Evolutionary conservation across 2,329 filamentous ascomycete genomes (phyloP).

Genomic region (Didymella pinodella): DNA sequence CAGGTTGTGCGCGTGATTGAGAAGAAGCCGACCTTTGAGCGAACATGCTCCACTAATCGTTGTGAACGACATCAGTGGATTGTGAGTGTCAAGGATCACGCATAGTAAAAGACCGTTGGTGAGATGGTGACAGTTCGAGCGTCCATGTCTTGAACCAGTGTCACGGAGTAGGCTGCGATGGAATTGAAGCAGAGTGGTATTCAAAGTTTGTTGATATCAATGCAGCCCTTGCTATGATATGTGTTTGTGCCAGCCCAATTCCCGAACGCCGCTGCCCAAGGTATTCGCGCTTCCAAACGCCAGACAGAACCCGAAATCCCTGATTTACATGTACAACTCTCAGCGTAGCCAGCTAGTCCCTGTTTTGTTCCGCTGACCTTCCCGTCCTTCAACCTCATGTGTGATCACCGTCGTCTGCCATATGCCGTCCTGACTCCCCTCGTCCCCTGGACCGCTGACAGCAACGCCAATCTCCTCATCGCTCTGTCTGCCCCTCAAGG

Average conservation of each 20-base stretch:
- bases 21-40: too few species aligned
- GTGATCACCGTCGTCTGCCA: conserved; percentile 16
- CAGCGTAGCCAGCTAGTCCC: conserved; percentile 8
- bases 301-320: not conserved
- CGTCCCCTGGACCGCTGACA: not conserved
- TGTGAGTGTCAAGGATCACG: too few species aligned
- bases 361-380: not conserved
- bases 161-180: too few species aligned
- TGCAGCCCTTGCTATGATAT: not conserved
- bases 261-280: conserved; percentile 6
- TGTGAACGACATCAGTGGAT: too few species aligned
- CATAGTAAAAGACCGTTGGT: too few species aligned
- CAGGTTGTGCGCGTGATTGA: too few species aligned
- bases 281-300: conserved; percentile 14
- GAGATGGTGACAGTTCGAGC: too few species aligned
- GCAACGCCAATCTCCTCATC: conserved; percentile 13
- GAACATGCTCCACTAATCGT: too few species aligned
- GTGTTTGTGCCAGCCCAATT: not conserved
- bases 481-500: not conserved
- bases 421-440: conserved; percentile 1
- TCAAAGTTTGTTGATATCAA: not conserved
- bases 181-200: not conserved
- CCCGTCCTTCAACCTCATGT: not conserved
- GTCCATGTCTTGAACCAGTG: too few species aligned
- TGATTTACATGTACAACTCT: not conserved